These are phyloP conservation scores for Pseudogymnoascus sp. DNA, from an alignment of 2,329 filamentous ascomycete species.

Conservation along the genomic window DNA sequence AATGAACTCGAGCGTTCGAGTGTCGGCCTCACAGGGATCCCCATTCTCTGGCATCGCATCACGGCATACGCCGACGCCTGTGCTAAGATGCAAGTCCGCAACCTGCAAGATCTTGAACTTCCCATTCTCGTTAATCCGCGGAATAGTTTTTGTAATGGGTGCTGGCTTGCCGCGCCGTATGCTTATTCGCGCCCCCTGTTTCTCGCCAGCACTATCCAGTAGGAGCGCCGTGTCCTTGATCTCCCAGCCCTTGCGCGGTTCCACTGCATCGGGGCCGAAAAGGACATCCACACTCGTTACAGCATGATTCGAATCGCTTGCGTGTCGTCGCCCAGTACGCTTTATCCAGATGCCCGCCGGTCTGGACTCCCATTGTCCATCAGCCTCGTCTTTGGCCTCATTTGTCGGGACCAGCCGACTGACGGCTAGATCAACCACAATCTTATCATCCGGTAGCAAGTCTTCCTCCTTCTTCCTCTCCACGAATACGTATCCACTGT, in stretches of 20 bases:
- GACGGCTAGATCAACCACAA: constrained; percentile 58
- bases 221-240: constrained; percentile 67
- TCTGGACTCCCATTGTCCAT: constrained; percentile 57
- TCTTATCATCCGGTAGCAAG: constrained; percentile 48
- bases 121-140: constrained; percentile 76
- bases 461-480: constrained; percentile 64
- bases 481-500: constrained; percentile 59
- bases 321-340: constrained; percentile 37
- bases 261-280: constrained; percentile 69
- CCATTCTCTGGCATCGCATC: constrained; percentile 75
- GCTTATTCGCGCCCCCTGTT: constrained; percentile 65
- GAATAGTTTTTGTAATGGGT: constrained; percentile 59
- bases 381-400: constrained; percentile 41
- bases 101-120: constrained; percentile 97
- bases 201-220: constrained; percentile 52
- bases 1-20: constrained; percentile 84
- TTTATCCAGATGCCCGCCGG: constrained; percentile 63
- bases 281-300: constrained; percentile 63
- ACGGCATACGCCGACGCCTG: constrained; percentile 75
- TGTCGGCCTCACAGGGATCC: constrained; percentile 81
- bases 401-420: constrained; percentile 50
- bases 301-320: constrained; percentile 36
- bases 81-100: constrained; percentile 89
- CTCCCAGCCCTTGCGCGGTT: constrained; percentile 79
- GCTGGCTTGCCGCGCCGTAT: constrained; percentile 63